phyloP scores from a whole-genome alignment of 1,139 yeast genomes.

The Saccharomyces uvarum region DNA sequence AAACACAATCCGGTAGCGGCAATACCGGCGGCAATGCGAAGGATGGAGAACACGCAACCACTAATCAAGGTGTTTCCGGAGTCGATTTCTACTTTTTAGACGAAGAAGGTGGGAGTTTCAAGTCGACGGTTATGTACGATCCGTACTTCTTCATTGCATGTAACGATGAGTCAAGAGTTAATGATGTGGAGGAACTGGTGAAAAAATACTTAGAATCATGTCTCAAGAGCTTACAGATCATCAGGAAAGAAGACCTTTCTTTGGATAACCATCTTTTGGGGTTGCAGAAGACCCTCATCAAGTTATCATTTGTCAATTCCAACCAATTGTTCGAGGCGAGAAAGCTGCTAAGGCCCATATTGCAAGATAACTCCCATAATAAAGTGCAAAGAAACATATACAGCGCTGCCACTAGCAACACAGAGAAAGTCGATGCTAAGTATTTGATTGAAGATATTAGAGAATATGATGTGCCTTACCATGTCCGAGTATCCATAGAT shows the following conservation, averaged over 20 bases:
- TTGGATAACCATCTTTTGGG: conserved; percentile 86
- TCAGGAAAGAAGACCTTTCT: conserved; percentile 68
- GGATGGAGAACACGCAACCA: conserved; percentile 34
- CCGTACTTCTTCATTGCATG: conserved; percentile 83
- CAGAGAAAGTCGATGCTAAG: conserved; percentile 43
- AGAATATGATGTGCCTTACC: conserved; percentile 95
- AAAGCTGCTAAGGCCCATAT: conserved; percentile 57
- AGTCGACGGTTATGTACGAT: conserved; percentile 71
- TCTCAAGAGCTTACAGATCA: conserved; percentile 49
- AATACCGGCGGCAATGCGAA: conserved; percentile 52
- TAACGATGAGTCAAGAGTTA: conserved; percentile 44
- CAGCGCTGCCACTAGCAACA: conserved; percentile 13
- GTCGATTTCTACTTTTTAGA: conserved; percentile 95
- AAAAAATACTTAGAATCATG: conserved; percentile 58
- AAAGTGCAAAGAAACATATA: conserved; percentile 67
- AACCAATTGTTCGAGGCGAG: conserved; percentile 71
- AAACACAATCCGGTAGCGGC: conserved; percentile 23
- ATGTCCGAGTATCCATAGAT: conserved; percentile 91
- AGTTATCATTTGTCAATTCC: conserved; percentile 67
- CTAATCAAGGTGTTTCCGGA: conserved; percentile 70
- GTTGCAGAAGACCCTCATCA: conserved; percentile 52
- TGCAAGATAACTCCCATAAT: conserved; percentile 57
- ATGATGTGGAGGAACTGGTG: conserved; percentile 79
- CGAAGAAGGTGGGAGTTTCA: conserved; percentile 94
- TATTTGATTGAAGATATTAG: conserved; percentile 69